Conservation (phyloP, 805 yeast species). For the Torulaspora quercuum region DNA sequence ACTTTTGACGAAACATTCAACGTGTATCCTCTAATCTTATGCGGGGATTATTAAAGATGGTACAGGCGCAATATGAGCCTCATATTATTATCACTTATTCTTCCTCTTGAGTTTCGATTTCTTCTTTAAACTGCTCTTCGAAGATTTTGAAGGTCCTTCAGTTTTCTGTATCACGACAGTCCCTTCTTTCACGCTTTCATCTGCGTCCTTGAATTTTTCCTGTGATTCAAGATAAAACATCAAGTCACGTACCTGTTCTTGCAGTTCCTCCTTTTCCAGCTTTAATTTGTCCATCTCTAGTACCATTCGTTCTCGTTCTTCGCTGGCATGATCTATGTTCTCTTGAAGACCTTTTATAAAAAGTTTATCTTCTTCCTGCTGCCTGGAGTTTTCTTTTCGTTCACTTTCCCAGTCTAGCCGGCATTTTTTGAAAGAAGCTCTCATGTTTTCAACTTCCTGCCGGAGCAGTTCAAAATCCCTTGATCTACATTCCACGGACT, state of each 20-base stretch:
- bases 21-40: too few species aligned
- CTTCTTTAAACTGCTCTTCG: constrained; percentile 6
- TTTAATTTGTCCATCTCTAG: constrained; percentile 36
- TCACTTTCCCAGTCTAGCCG: constrained; percentile 19
- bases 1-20: too few species aligned
- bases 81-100: constrained; percentile 9
- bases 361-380: constrained; percentile 32
- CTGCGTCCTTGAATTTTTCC: constrained; percentile 66
- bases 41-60: too few species aligned
- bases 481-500: constrained; percentile 13
- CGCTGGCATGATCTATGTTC: constrained; percentile 42
- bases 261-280: constrained; percentile 45
- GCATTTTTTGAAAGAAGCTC: constrained; percentile 16
- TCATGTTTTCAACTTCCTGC: constrained; percentile 25
- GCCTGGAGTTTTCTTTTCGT: constrained; percentile 19
- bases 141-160: constrained; percentile 7
- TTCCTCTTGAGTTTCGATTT: constrained; percentile 24
- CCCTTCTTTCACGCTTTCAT: constrained; percentile 72
- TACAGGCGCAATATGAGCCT: too few species aligned
- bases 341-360: constrained; percentile 47
- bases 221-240: constrained; percentile 77
- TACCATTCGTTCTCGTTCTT: constrained; percentile 40
- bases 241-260: constrained; percentile 67
- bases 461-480: constrained; percentile 18
- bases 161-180: constrained; percentile 45